Percentiles rank a stretch among this genome's conserved stretches.
Conservation (phyloP, 805 yeast genomes). For the Myxozyma melibiosi region DNA sequence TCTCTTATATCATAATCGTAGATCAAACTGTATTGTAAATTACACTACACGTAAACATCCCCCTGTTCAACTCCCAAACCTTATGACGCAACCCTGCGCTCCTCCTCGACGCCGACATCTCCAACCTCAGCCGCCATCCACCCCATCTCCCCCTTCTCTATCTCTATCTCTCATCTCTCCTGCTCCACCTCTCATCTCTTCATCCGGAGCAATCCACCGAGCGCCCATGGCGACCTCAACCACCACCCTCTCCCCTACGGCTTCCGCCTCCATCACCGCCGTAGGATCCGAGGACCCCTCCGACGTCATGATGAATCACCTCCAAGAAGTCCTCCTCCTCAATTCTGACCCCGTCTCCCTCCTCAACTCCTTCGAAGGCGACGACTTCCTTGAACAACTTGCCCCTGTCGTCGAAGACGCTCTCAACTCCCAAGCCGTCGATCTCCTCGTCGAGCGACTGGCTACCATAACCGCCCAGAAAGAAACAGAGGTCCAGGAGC, state of each 20-base stretch:
- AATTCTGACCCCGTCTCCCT: constrained; percentile 34
- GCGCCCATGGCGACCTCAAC: constrained; percentile 2
- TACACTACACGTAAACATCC: no score
- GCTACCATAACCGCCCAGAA: constrained; percentile 60
- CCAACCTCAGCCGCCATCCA: no score
- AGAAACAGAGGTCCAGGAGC: constrained; percentile 62
- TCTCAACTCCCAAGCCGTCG: constrained; percentile 55
- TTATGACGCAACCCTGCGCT: no score
- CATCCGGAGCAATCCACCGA: no score
- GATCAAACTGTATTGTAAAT: no score
- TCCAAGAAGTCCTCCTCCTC: constrained; percentile 33
- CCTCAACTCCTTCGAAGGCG: constrained; percentile 38
- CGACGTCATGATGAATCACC: constrained; percentile 26
- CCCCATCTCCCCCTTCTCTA: no score
- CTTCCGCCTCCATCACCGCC: constrained; percentile 5
- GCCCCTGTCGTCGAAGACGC: constrained; percentile 74
- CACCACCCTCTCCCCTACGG: background rate
- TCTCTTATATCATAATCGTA: background rate
- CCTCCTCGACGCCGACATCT: no score
- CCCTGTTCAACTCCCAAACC: no score
- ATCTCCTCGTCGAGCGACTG: constrained; percentile 57
- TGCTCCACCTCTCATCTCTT: no score
- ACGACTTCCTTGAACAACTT: constrained; percentile 76
- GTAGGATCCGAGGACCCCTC: constrained; percentile 5
- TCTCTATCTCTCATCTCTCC: no score